These are phyloP conservation scores for Dioszegia aurantiaca DNA, from an alignment of 768 basidiomycete genomes.

Conservation along the genomic window DNA sequence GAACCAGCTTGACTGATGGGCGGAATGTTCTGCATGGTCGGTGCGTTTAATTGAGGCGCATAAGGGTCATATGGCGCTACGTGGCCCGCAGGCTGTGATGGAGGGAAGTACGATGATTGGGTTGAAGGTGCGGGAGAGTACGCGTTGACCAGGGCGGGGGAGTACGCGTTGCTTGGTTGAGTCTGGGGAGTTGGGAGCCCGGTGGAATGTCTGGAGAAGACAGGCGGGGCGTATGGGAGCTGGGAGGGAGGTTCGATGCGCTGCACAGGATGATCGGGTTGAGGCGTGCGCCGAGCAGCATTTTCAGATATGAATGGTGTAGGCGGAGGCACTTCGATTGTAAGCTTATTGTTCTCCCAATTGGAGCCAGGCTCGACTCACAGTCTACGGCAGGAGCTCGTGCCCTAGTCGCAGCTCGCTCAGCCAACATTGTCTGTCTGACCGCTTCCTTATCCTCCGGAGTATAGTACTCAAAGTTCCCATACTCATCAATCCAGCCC, in stretches of 20 bases:
- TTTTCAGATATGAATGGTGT: constrained; percentile 28
- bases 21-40: not conserved
- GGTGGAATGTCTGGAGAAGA: constrained; percentile 9
- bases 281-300: constrained; percentile 42
- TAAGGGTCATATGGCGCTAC: constrained; percentile 22
- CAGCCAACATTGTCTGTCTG: constrained; percentile 12
- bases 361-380: not conserved
- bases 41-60: constrained; percentile 16
- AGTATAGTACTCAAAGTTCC: constrained; percentile 49
- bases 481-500: constrained; percentile 50
- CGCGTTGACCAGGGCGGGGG: constrained; percentile 12
- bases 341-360: not conserved
- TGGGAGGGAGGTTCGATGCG: not conserved
- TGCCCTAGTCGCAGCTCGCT: constrained; percentile 2
- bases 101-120: constrained; percentile 3
- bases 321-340: constrained; percentile 12
- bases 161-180: constrained; percentile 22
- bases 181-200: not conserved
- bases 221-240: constrained; percentile 24
- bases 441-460: constrained; percentile 45
- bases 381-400: not conserved
- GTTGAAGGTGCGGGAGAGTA: constrained; percentile 17
- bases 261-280: constrained; percentile 20
- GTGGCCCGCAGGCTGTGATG: not conserved
- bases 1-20: not conserved